Evolutionary conservation across 345 rosid genomes (phyloP).

Genomic region (Conringia planisiliqua): DNA sequence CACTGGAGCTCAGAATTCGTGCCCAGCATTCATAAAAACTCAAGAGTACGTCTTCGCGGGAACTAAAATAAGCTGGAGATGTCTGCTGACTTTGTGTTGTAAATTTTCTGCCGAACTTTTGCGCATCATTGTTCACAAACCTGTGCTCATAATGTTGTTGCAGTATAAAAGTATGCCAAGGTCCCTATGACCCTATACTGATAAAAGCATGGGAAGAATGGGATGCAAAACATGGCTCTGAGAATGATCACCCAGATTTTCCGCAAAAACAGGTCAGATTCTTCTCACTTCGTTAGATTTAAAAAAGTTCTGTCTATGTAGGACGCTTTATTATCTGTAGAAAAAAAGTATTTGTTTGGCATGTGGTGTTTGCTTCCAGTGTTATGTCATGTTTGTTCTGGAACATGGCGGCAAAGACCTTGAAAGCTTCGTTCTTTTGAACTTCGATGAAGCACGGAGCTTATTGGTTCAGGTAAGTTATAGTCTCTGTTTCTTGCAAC

Average conservation of each 20-base stretch:
- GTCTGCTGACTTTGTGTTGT: background rate
- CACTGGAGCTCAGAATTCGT: constrained; percentile 42
- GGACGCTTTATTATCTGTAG: background rate
- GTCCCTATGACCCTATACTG: constrained; percentile 66
- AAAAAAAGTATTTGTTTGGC: constrained; percentile 4
- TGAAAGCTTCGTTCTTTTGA: constrained; percentile 79
- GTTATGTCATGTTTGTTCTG: constrained; percentile 79
- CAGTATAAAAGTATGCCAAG: constrained; percentile 86
- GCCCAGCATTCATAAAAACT: constrained; percentile 68
- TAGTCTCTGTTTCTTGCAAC: background rate
- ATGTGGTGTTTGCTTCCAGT: constrained; percentile 43
- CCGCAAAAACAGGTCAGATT: constrained; percentile 67
- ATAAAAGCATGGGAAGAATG: constrained; percentile 91
- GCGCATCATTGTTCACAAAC: constrained; percentile 8
- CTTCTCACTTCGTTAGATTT: constrained; percentile 13
- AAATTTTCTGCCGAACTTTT: background rate
- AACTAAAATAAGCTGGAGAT: constrained; percentile 16
- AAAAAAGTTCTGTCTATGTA: background rate
- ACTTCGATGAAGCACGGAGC: constrained; percentile 79
- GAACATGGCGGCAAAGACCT: constrained; percentile 98
- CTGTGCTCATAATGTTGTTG: background rate
- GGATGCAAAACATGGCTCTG: constrained; percentile 78
- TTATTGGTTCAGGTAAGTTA: constrained; percentile 69
- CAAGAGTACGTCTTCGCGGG: constrained; percentile 58
- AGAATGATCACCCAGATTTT: constrained; percentile 91